These are phyloP conservation scores for Tricholomella constricta DNA, from an alignment of 768 basidiomycete genomes.

Conservation along the genomic window DNA sequence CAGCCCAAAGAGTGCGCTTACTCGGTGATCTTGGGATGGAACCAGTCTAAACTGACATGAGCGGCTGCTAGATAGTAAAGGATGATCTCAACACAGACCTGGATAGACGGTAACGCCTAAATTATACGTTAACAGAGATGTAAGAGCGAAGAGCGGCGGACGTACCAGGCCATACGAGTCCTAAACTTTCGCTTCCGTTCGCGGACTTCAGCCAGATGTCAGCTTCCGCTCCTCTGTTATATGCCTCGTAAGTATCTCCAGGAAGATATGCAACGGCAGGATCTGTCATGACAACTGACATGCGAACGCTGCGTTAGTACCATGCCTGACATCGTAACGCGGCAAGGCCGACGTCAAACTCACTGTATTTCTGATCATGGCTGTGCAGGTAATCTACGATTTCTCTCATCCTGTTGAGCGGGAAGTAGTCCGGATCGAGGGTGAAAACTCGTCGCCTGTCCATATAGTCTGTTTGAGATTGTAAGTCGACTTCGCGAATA, in stretches of 20 bases:
- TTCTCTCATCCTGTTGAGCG: constrained; percentile 60
- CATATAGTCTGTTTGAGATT: constrained; percentile 59
- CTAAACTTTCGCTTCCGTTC: constrained; percentile 58
- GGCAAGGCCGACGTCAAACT: constrained; percentile 15
- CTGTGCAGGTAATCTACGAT: constrained; percentile 62
- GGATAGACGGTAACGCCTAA: constrained; percentile 59
- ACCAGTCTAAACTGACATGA: constrained; percentile 50
- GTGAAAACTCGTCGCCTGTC: constrained; percentile 67
- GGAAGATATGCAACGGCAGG: constrained; percentile 63
- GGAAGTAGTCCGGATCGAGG: constrained; percentile 68
- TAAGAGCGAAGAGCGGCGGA: not conserved
- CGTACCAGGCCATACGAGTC: constrained; percentile 66
- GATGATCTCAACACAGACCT: constrained; percentile 32
- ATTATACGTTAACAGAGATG: not conserved
- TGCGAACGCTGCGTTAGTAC: not conserved
- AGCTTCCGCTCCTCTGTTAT: constrained; percentile 49
- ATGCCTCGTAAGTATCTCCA: constrained; percentile 50
- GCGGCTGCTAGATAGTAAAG: not conserved
- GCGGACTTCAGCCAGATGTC: constrained; percentile 65
- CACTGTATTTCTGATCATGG: constrained; percentile 61
- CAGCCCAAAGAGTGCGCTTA: no score
- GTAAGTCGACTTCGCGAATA: not conserved
- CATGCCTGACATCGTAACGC: not conserved
- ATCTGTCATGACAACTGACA: constrained; percentile 70
- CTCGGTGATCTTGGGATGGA: constrained; percentile 53